A percentile compares a stretch with the other conserved stretches of the same genome.
These are phyloP conservation scores for Tolypocladium tundrense DNA, from an alignment of 2,329 filamentous ascomycete species.

Conservation along the genomic window DNA sequence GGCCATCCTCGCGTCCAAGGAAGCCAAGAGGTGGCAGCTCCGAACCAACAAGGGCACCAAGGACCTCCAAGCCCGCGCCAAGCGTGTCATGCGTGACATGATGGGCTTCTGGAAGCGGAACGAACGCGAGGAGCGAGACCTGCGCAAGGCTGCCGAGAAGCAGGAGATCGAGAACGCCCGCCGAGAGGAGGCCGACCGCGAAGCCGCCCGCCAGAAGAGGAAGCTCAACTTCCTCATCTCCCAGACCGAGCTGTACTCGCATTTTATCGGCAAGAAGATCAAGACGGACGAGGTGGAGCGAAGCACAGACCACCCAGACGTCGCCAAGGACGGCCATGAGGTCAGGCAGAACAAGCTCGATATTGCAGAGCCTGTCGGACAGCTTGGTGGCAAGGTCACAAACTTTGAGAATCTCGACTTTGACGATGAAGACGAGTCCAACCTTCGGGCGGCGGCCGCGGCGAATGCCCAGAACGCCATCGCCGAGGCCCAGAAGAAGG, in stretches of 20 bases:
- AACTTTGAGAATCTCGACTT: slow-evolving; percentile 94
- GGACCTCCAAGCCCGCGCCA: slow-evolving; percentile 90
- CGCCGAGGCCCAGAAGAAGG: slow-evolving; percentile 86
- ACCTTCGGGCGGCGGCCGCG: slow-evolving; percentile 72
- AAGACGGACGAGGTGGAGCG: slow-evolving; percentile 92
- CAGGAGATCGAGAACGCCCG: slow-evolving; percentile 95
- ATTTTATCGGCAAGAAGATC: slow-evolving; percentile 99
- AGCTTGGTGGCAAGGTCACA: slow-evolving; percentile 62
- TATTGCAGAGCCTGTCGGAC: slow-evolving; percentile 42
- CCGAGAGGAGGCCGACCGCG: slow-evolving; percentile 92
- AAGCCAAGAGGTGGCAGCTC: slow-evolving; percentile 93
- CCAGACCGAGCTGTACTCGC: slow-evolving; percentile 95
- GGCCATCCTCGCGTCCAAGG: slow-evolving; percentile 89
- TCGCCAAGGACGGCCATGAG: slow-evolving; percentile 40
- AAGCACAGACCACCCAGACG: slow-evolving; percentile 73
- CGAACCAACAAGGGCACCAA: slow-evolving; percentile 98
- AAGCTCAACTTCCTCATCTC: slow-evolving; percentile 99
- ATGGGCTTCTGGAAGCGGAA: slow-evolving; percentile 99
- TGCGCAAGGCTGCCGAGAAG: slow-evolving; percentile 86
- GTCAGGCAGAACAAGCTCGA: slow-evolving; percentile 33
- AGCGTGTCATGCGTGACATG: slow-evolving; percentile 99
- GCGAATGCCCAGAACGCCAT: slow-evolving; percentile 95
- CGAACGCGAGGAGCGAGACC: slow-evolving; percentile 90
- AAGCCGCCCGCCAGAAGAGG: slow-evolving; percentile 93
- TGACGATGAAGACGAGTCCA: slow-evolving; percentile 84